Evolutionary conservation across 2,329 filamentous ascomycete genomes (phyloP), one percentile per base, ranked within the genome.

Genomic region (Nigrospora sphaerica): DNA sequence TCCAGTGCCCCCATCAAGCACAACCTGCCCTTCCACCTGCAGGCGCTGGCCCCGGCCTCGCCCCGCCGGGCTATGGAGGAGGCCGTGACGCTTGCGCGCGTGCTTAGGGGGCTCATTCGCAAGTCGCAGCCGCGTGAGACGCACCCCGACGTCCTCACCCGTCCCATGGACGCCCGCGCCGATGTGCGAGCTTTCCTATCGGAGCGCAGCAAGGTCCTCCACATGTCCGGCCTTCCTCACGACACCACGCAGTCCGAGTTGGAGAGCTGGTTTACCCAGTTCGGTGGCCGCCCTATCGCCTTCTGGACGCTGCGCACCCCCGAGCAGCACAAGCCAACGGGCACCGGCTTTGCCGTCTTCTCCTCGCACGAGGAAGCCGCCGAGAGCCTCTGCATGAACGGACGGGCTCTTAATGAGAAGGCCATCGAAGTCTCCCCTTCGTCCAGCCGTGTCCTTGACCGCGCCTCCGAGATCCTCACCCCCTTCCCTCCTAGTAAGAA

Each of bases 221-320:
- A 98, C 69, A 92, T 98, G 84, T 95, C 91, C 60, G 93, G 93
- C 42, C 78, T 98, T 44, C 93, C 93, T 39, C 93, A 98, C 65
- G 93, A 98, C 60, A 98, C 93, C 33, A 98, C 93, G 2, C 93
- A 98, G 71, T 97, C 92, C 4, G 93, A 98, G 72, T 79, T 98
- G 19, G 93, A 98, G 73, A 96, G 91, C 71, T 98, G 93, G 93
- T 98, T 97, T 65, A 98, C 93, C 31, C 93, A 98, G 68, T 98
- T 95, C 63, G 93, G 93, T 53, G 93, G 93, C 42, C 87, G 93
- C 38, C 93, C 93, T 31, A 98, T 98, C 70, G 93, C 93, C 17
- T 98, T 98, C 72, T 98, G 93, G 93, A 98, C 93, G 16, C 78
- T 98, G 43, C 87, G 92, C 52, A 98, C 93, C 13, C 93, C 93